Evolutionary conservation across 2,329 filamentous ascomycete species (phyloP).

Genomic region (Fusarium sp.): DNA sequence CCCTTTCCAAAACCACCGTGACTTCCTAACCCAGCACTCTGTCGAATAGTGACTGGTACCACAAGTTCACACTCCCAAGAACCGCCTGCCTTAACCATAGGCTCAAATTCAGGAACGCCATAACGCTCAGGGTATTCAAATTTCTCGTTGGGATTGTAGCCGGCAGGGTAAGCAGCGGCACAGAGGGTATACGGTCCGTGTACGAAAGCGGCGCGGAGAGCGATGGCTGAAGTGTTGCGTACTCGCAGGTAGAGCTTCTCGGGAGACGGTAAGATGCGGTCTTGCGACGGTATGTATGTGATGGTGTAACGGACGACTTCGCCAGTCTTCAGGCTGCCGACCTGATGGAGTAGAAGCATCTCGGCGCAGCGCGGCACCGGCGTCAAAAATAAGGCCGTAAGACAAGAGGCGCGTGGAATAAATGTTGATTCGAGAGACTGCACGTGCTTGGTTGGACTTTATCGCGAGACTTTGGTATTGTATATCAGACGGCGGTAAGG

Average conservation of each 20-base stretch:
- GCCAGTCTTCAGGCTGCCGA: conserved; percentile 91
- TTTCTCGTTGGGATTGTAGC: conserved; percentile 85
- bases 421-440: conserved; percentile 1
- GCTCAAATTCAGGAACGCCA: conserved; percentile 91
- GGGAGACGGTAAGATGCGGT: conserved; percentile 90
- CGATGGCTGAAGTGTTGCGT: conserved; percentile 90
- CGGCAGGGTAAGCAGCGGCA: conserved; percentile 84
- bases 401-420: background rate
- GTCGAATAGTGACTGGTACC: conserved; percentile 82
- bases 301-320: conserved; percentile 93
- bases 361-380: conserved; percentile 31
- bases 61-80: conserved; percentile 83
- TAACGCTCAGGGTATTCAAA: conserved; percentile 75
- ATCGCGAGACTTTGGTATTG: conserved; percentile 1
- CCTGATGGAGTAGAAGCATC: conserved; percentile 93
- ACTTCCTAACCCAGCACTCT: conserved; percentile 65
- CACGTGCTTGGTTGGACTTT: conserved; percentile 21
- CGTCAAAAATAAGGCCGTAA: background rate
- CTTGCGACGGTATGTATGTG: conserved; percentile 89
- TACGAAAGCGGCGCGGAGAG: conserved; percentile 92
- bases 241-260: conserved; percentile 84
- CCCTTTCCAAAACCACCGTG: conserved; percentile 60
- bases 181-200: conserved; percentile 95
- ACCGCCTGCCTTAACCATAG: conserved; percentile 94
- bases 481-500: conserved; percentile 23